Evolutionary conservation across 306 rosid species (phyloP), one percentile per base, ranked within the genome.

Genomic region (Ormosia emarginata): DNA sequence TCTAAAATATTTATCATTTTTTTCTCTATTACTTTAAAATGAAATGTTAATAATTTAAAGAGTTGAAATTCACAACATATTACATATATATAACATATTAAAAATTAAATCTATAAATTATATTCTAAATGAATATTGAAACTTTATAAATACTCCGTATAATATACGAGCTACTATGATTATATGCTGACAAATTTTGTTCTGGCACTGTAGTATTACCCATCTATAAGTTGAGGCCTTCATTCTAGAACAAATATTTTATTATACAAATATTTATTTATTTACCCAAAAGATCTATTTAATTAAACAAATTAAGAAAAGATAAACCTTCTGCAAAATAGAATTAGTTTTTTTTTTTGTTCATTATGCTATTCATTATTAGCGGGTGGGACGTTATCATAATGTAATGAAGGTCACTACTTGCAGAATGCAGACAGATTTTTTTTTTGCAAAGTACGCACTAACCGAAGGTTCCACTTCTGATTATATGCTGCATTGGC

Each of bases 351-450:
- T 41, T 30, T 0, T 39, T 18, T 24, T 67, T 40, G 24, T 47
- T 58, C 52, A 70, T 71, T 32, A 53, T 32, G 75, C 7, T 50
- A 73, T n/a, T 52, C 46, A 73, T 64, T 41, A 65, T 65, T 18
- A 58, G 49, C 33, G 29, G 81, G 78, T 74, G 76, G 81, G 67
- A 64, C 53, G 59, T 55, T 74, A 74, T 74, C 29, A 82, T 67
- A 56, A 65, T 65, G 68, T 44, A 67, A 74, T 33, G 41, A 41
- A 44, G 75, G 80, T 73, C 70, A 32, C 68, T 18, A 32, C 29
- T 66, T 66, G 70, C 75, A 74, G 49, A 52, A 30, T 57, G 46
- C 30, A 29, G 61, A 44, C 69, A 14, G 59, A 40, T 30, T 29
- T 56, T 79, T 56, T 79, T 67, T 57, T 79, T 56, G 68, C 57